These are phyloP conservation scores for Ophiostoma sp. DNA, from an alignment of 2,329 filamentous ascomycete genomes.

Conservation along the genomic window DNA sequence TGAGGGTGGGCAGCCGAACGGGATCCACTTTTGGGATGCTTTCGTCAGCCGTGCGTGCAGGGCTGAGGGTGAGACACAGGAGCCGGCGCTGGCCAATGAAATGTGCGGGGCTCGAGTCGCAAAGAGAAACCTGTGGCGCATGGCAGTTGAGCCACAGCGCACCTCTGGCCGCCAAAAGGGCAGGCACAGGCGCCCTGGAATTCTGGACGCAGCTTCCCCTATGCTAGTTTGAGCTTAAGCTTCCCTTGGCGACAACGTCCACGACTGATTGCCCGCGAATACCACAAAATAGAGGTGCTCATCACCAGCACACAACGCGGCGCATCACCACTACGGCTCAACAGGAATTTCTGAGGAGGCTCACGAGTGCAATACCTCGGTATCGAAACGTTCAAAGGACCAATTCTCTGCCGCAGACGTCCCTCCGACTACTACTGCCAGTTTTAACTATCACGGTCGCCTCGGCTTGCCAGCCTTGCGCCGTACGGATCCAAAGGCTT, in stretches of 20 bases:
- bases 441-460: neutral
- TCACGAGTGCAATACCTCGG: no score
- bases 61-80: conserved; percentile 23
- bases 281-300: neutral
- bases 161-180: neutral
- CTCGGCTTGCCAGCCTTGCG: neutral
- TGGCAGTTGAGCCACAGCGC: neutral
- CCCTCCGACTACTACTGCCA: neutral
- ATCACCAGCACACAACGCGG: neutral
- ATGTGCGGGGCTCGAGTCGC: conserved; percentile 4
- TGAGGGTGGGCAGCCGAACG: neutral
- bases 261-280: neutral
- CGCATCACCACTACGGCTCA: neutral
- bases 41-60: conserved; percentile 29
- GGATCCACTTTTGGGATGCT: conserved; percentile 15
- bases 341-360: neutral
- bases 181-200: neutral
- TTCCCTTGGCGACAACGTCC: neutral
- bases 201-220: neutral
- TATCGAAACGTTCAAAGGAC: no score
- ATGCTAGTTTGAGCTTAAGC: conserved; percentile 9
- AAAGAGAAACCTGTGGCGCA: conserved; percentile 6
- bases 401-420: neutral
- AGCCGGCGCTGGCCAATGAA: conserved; percentile 10
- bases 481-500: neutral